A percentile compares a stretch with the other conserved stretches of the same genome.
Evolutionary conservation across 1,284 basidiomycete species (phyloP).

Genomic region (Somion occarium): DNA sequence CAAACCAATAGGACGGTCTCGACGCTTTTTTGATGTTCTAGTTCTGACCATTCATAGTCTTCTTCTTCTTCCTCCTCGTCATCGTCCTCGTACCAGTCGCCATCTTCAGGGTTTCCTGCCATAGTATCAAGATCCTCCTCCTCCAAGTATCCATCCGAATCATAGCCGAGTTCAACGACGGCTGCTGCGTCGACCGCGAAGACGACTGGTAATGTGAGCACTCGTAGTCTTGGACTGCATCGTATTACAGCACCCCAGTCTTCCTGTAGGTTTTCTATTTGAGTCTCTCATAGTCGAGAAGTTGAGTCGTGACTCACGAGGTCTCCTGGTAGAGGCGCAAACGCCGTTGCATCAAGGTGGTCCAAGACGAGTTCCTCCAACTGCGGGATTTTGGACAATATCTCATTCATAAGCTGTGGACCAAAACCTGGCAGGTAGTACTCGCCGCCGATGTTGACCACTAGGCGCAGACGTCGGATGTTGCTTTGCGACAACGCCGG

Average conservation of each 20-base stretch:
- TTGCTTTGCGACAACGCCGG: neutral
- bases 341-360: neutral
- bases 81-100: neutral
- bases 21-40: neutral
- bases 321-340: neutral
- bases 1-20: too few relatives aligned
- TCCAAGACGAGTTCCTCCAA: slow-evolving; percentile 3
- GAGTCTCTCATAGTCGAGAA: neutral
- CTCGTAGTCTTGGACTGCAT: neutral
- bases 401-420: neutral
- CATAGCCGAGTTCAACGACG: neutral
- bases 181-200: neutral
- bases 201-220: neutral
- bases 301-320: neutral
- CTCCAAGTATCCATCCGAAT: too few relatives aligned
- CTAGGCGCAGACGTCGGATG: slow-evolving; percentile 1
- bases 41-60: neutral
- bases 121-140: neutral
- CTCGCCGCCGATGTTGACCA: neutral
- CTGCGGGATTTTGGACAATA: neutral
- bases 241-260: neutral
- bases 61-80: neutral
- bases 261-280: neutral
- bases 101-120: too few relatives aligned
- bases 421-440: neutral